Percentiles rank a stretch among this genome's conserved stretches.
phyloP scores from a whole-genome alignment of 164 flowering plant species.

The Protea cynaroides region DNA sequence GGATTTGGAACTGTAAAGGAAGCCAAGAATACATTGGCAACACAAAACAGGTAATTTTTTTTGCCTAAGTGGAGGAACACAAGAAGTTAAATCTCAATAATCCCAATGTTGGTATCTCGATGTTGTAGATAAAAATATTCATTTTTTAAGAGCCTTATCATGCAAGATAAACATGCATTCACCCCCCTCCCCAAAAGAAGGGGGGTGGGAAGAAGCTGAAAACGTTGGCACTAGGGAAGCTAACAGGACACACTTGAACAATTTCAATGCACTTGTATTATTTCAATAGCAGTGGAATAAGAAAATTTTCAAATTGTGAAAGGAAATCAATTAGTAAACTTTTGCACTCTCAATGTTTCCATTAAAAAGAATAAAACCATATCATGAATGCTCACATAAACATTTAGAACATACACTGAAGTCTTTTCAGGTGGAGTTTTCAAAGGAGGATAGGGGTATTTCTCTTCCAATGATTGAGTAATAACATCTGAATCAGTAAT shows the following conservation, averaged over 20 bases:
- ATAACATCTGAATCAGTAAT: conserved; percentile 92
- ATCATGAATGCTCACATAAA: not conserved
- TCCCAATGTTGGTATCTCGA: too few relatives aligned
- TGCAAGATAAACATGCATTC: too few relatives aligned
- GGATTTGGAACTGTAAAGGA: too few relatives aligned
- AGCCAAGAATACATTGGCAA: too few relatives aligned
- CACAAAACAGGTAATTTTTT: too few relatives aligned
- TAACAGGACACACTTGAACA: too few relatives aligned
- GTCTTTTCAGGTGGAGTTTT: conserved; percentile 80
- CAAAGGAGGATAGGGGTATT: conserved; percentile 77
- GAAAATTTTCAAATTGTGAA: not conserved
- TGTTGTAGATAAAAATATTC: too few relatives aligned
- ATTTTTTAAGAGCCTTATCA: too few relatives aligned
- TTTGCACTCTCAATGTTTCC: not conserved
- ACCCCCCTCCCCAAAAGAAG: not conserved
- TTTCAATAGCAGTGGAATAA: not conserved
- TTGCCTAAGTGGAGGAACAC: too few relatives aligned
- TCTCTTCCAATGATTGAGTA: conserved; percentile 67
- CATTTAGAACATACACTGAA: conserved; percentile 49
- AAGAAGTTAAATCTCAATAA: too few relatives aligned
- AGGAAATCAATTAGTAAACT: not conserved
- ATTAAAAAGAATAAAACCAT: not conserved
- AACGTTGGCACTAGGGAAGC: not conserved
- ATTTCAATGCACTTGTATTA: too few relatives aligned
- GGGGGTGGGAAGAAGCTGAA: not conserved